Conservation (phyloP, 345 rosid species). For the thale cress (Arabidopsis thaliana) region DNA sequence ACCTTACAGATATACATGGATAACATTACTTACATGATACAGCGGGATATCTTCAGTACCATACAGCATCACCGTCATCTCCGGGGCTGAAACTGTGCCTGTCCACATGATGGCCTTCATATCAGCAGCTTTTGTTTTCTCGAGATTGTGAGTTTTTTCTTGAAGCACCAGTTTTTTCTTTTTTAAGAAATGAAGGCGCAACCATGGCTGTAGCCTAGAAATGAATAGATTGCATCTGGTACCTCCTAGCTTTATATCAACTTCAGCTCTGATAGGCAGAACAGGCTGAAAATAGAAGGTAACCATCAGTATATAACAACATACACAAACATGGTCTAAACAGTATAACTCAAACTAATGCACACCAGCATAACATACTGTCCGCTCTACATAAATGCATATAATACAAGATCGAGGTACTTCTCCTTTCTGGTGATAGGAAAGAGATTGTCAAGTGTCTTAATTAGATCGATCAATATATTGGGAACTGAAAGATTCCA, state of each 20-base stretch:
- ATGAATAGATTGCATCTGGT: constrained; percentile 74
- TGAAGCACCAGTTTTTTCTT: constrained; percentile 73
- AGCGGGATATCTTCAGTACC: constrained; percentile 63
- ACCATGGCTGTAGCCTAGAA: constrained; percentile 85
- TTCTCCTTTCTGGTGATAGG: not conserved
- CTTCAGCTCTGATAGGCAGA: constrained; percentile 84
- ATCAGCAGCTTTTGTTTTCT: constrained; percentile 58
- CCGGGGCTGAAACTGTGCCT: constrained; percentile 94
- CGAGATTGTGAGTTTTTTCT: constrained; percentile 51
- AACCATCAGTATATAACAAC: constrained; percentile 27
- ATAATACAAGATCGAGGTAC: not conserved
- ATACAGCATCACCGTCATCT: constrained; percentile 78
- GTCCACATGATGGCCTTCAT: constrained; percentile 85
- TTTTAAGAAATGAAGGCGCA: constrained; percentile 65
- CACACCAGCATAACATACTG: constrained; percentile 18
- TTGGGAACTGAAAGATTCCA: constrained; percentile 12
- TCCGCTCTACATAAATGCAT: constrained; percentile 5
- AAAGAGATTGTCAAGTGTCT: constrained; percentile 3
- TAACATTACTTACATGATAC: constrained; percentile 78
- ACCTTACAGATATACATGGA: constrained; percentile 1
- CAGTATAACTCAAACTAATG: not conserved
- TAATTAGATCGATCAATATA: not conserved
- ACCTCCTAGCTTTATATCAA: constrained; percentile 96
- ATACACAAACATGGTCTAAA: constrained; percentile 3
- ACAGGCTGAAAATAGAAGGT: constrained; percentile 61